phyloP scores from a whole-genome alignment of 257 asterid genomes.

The Salvia hispanica region DNA sequence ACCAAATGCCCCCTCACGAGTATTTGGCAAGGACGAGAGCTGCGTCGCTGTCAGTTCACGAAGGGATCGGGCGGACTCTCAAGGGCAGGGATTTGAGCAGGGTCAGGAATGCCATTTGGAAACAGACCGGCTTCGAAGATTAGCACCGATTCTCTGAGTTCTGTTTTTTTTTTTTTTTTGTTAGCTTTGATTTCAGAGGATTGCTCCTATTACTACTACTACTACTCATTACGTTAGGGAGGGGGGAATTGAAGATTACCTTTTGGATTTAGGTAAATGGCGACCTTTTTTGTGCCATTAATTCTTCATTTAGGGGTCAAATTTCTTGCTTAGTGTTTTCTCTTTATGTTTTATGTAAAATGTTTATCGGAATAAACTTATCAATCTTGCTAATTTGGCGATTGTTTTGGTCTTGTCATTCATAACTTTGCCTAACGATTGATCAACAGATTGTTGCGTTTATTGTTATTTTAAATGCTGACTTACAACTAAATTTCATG shows the following conservation, averaged over 20 bases:
- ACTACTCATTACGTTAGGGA: constrained; percentile 10
- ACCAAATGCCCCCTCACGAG: constrained; percentile 80
- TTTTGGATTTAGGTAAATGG: neutral
- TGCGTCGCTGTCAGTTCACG: constrained; percentile 82
- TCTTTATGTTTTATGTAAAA: neutral
- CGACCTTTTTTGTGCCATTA: constrained; percentile 26
- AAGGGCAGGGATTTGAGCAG: constrained; percentile 93
- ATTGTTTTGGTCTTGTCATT: constrained; percentile 10
- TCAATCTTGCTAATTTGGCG: neutral
- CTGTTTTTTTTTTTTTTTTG: constrained; percentile 24
- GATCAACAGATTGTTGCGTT: neutral
- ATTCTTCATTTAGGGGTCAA: constrained; percentile 7
- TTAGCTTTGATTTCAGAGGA: constrained; percentile 39
- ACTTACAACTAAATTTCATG: too few species aligned
- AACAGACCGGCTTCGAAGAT: constrained; percentile 80
- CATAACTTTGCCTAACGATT: neutral
- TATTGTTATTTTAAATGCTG: neutral
- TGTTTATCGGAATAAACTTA: neutral
- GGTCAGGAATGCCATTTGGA: constrained; percentile 91
- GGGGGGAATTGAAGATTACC: neutral
- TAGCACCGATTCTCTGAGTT: constrained; percentile 32
- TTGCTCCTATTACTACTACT: neutral
- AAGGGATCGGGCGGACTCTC: constrained; percentile 79
- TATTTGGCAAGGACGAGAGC: constrained; percentile 72
- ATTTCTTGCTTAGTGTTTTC: constrained; percentile 1